These are phyloP conservation scores for Glonium stellatum DNA, from an alignment of 495 filamentous ascomycete species.

Conservation along the genomic window DNA sequence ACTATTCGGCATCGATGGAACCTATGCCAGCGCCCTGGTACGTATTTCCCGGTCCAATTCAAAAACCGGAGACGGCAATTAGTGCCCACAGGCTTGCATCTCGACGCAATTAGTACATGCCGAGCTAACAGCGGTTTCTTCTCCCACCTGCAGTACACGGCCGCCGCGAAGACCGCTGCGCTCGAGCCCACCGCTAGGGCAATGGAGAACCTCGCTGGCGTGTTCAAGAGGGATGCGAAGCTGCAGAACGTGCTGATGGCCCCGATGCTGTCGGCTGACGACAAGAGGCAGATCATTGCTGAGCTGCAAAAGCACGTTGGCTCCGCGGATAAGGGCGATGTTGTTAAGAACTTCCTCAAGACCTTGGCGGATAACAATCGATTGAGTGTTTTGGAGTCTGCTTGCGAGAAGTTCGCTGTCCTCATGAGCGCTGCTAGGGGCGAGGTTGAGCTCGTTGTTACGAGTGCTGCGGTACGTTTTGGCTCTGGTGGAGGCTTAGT, in stretches of 20 bases:
- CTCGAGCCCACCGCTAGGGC: constrained; percentile 78
- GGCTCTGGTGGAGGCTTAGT: neutral
- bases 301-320: constrained; percentile 77
- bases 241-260: constrained; percentile 66
- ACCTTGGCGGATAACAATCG: constrained; percentile 95
- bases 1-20: constrained; percentile 92
- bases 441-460: constrained; percentile 87
- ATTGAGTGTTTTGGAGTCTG: constrained; percentile 68
- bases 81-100: neutral
- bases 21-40: constrained; percentile 97
- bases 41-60: constrained; percentile 31
- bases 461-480: constrained; percentile 71
- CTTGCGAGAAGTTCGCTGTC: constrained; percentile 78
- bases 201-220: constrained; percentile 58
- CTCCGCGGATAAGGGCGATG: constrained; percentile 61
- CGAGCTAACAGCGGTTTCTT: constrained; percentile 9
- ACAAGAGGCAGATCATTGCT: constrained; percentile 76
- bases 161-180: constrained; percentile 73
- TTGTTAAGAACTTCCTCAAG: constrained; percentile 86
- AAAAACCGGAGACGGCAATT: constrained; percentile 10
- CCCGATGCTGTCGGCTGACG: constrained; percentile 65
- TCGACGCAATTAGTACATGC: constrained; percentile 4
- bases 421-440: constrained; percentile 85
- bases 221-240: constrained; percentile 74
- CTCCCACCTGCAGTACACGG: constrained; percentile 66